These are phyloP conservation scores for Colletotrichum siamense DNA, from an alignment of 2,329 filamentous ascomycete species.

Conservation along the genomic window DNA sequence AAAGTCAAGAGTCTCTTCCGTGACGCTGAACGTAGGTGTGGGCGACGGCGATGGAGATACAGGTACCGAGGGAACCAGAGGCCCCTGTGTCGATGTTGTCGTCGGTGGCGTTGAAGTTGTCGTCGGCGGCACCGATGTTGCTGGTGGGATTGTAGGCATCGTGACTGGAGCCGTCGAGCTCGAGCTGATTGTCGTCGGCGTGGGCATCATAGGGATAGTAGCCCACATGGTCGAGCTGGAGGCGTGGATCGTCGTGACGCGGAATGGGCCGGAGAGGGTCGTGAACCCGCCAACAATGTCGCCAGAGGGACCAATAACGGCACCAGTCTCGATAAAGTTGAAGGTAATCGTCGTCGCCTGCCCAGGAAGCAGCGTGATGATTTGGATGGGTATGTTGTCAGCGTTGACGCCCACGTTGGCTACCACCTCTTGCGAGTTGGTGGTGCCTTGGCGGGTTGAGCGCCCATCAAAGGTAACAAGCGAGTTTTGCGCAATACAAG, in stretches of 20 bases:
- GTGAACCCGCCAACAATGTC: conserved; percentile 26
- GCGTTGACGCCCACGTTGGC: not conserved
- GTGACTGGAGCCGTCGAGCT: conserved; percentile 20
- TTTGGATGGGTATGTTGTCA: conserved; percentile 23
- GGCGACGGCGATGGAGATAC: conserved; percentile 21
- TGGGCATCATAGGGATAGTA: conserved; percentile 32
- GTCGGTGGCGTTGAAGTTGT: not conserved
- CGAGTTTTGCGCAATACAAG: conserved; percentile 85
- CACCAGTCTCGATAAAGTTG: conserved; percentile 26
- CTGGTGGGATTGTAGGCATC: conserved; percentile 23
- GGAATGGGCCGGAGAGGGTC: conserved; percentile 29
- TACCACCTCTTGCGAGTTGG: conserved; percentile 27
- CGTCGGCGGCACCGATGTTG: conserved; percentile 25
- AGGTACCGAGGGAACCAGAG: not conserved
- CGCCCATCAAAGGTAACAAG: conserved; percentile 81
- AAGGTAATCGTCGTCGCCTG: conserved; percentile 38
- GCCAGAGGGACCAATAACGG: conserved; percentile 15
- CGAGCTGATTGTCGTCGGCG: conserved; percentile 24
- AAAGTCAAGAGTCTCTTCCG: conserved; percentile 67
- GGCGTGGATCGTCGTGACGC: conserved; percentile 6
- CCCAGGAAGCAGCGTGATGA: conserved; percentile 32
- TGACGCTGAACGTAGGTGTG: conserved; percentile 49
- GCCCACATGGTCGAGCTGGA: conserved; percentile 34
- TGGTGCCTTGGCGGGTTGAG: conserved; percentile 39
- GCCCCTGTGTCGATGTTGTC: not conserved